Percentiles rank a stretch among this genome's conserved stretches.
Conservation (phyloP, 805 yeast species). For the Metschnikowia hibisci region DNA sequence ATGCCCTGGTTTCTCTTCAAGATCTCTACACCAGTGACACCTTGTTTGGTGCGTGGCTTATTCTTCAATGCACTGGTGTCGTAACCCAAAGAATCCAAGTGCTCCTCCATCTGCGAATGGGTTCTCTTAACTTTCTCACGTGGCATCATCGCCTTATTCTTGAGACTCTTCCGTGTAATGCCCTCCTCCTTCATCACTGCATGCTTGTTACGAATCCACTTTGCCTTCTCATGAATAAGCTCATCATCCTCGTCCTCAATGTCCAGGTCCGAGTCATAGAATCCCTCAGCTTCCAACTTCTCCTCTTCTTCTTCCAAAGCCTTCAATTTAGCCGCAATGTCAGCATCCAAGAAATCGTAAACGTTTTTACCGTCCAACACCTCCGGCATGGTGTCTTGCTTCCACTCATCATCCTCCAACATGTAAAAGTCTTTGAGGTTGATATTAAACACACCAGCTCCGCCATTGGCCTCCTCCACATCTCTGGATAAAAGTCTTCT, state of each 20-base stretch:
- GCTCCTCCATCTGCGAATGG: slow-evolving; percentile 76
- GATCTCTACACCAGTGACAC: slow-evolving; percentile 73
- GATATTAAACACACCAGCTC: slow-evolving; percentile 96
- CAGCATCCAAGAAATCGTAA: slow-evolving; percentile 95
- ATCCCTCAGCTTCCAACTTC: slow-evolving; percentile 87
- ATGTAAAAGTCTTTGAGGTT: slow-evolving; percentile 89
- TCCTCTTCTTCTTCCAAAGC: slow-evolving; percentile 98
- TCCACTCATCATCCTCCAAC: slow-evolving; percentile 96
- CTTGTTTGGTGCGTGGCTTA: slow-evolving; percentile 32
- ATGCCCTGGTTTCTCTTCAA: slow-evolving; percentile 53
- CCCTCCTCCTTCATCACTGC: slow-evolving; percentile 89
- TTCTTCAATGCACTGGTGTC: slow-evolving; percentile 61
- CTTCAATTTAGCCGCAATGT: slow-evolving; percentile 86
- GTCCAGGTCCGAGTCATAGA: slow-evolving; percentile 83
- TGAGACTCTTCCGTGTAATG: slow-evolving; percentile 78
- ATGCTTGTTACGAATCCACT: slow-evolving; percentile 94
- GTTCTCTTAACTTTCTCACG: slow-evolving; percentile 81
- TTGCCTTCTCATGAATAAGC: slow-evolving; percentile 75
- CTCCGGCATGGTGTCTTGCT: slow-evolving; percentile 96
- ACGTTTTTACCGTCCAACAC: slow-evolving; percentile 93
- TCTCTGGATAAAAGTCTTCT: slow-evolving; percentile 82
- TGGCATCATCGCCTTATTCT: slow-evolving; percentile 85
- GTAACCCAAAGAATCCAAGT: slow-evolving; percentile 86
- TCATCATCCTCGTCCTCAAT: slow-evolving; percentile 49
- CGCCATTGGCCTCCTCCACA: slow-evolving; percentile 91